These are phyloP conservation scores for Rhinocladiella similis DNA, from an alignment of 2,329 filamentous ascomycete species.

Conservation along the genomic window DNA sequence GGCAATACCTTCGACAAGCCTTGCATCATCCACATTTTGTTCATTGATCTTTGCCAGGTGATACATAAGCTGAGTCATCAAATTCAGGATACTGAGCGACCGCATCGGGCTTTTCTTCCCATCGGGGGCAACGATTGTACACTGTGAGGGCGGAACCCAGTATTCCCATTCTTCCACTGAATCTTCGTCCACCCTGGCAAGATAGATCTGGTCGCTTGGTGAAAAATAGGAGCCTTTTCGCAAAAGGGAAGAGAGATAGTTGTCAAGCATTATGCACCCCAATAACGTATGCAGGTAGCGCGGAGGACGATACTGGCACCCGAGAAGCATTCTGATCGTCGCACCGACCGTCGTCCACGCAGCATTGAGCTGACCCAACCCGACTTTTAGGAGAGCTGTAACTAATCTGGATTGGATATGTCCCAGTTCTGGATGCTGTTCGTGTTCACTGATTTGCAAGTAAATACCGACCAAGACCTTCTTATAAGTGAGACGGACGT, in stretches of 20 bases:
- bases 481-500: too few relatives aligned
- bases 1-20: not conserved
- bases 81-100: not conserved
- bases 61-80: not conserved
- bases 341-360: slow-evolving; percentile 55
- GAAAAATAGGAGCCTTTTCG: slow-evolving; percentile 46
- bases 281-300: slow-evolving; percentile 45
- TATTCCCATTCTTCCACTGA: slow-evolving; percentile 74
- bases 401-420: slow-evolving; percentile 44
- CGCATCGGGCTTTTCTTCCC: not conserved
- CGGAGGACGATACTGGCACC: slow-evolving; percentile 41
- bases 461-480: too few relatives aligned
- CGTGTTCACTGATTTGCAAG: not conserved
- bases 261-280: slow-evolving; percentile 55
- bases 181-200: slow-evolving; percentile 59
- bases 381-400: slow-evolving; percentile 51
- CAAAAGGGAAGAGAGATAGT: slow-evolving; percentile 50
- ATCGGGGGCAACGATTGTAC: not conserved
- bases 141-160: slow-evolving; percentile 47
- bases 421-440: slow-evolving; percentile 37
- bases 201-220: slow-evolving; percentile 32
- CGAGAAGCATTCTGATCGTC: slow-evolving; percentile 43
- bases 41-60: not conserved
- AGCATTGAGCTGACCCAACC: slow-evolving; percentile 47
- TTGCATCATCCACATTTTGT: not conserved